phyloP scores from a whole-genome alignment of 2,329 filamentous ascomycete species.

The Diaporthe amygdali region DNA sequence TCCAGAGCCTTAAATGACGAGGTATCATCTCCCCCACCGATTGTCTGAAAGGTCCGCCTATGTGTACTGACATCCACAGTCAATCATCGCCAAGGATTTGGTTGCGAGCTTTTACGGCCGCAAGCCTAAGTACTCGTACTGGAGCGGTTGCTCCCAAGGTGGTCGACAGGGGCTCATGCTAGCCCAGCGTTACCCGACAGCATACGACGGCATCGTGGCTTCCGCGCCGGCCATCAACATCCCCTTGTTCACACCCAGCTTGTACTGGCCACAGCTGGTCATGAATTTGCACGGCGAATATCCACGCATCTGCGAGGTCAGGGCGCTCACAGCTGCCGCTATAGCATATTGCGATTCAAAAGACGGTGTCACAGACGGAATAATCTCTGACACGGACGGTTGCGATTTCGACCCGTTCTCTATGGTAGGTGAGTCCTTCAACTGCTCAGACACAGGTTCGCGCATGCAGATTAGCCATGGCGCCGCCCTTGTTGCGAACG shows the following conservation, averaged over 20 bases:
- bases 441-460: neutral
- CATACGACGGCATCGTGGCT: slow-evolving; percentile 63
- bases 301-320: slow-evolving; percentile 49
- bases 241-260: slow-evolving; percentile 45
- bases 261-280: slow-evolving; percentile 35
- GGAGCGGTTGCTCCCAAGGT: slow-evolving; percentile 63
- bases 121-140: slow-evolving; percentile 52
- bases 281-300: slow-evolving; percentile 35
- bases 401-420: slow-evolving; percentile 34
- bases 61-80: neutral
- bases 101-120: slow-evolving; percentile 47
- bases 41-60: neutral
- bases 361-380: slow-evolving; percentile 45
- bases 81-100: slow-evolving; percentile 46
- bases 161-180: slow-evolving; percentile 62
- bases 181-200: slow-evolving; percentile 56
- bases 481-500: neutral
- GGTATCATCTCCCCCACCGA: neutral
- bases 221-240: slow-evolving; percentile 48
- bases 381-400: slow-evolving; percentile 41
- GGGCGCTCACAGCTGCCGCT: slow-evolving; percentile 40
- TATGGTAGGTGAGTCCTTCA: neutral
- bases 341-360: slow-evolving; percentile 52
- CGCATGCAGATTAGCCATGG: neutral
- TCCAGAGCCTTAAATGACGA: slow-evolving; percentile 30